Conservation (phyloP, 495 filamentous ascomycete species). For the Hypomontagnella submonticulosa region DNA sequence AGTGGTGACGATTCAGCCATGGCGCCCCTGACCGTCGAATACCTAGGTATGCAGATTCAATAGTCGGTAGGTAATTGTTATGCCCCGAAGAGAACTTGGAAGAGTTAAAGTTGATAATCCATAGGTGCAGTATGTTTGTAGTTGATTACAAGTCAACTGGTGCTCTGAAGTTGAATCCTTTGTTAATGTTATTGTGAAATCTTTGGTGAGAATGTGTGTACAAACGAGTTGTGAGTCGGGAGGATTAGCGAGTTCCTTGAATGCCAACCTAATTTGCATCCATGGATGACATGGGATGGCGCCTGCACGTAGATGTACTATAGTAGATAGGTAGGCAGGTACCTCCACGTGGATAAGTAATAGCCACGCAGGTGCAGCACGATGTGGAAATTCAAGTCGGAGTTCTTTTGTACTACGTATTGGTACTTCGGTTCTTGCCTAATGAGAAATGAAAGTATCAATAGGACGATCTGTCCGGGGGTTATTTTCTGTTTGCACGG, state of each 20-base stretch:
- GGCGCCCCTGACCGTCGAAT: background rate
- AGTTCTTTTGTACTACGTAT: too few species aligned
- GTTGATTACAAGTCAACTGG: background rate
- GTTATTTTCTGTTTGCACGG: background rate
- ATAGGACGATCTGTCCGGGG: slow-evolving; percentile 34
- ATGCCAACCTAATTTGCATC: background rate
- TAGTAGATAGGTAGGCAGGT: slow-evolving; percentile 7
- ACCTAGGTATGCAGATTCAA: background rate
- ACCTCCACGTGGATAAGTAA: slow-evolving; percentile 16
- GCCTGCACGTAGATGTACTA: slow-evolving; percentile 18
- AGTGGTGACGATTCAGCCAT: slow-evolving; percentile 46
- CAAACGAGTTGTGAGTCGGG: slow-evolving; percentile 6
- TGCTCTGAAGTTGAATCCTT: background rate
- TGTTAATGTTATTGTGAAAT: background rate
- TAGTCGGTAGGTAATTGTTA: background rate
- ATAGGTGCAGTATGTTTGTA: slow-evolving; percentile 17
- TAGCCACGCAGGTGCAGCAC: slow-evolving; percentile 12
- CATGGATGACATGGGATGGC: slow-evolving; percentile 15
- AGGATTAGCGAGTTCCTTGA: slow-evolving; percentile 19
- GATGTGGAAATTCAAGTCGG: background rate
- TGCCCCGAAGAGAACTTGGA: slow-evolving; percentile 20
- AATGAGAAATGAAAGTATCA: slow-evolving; percentile 13
- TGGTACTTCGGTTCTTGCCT: slow-evolving; percentile 22
- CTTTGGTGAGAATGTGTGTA: background rate
- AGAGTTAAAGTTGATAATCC: slow-evolving; percentile 25